These are phyloP conservation scores for Immersiella caudata DNA, from an alignment of 495 filamentous ascomycete species.

Conservation along the genomic window DNA sequence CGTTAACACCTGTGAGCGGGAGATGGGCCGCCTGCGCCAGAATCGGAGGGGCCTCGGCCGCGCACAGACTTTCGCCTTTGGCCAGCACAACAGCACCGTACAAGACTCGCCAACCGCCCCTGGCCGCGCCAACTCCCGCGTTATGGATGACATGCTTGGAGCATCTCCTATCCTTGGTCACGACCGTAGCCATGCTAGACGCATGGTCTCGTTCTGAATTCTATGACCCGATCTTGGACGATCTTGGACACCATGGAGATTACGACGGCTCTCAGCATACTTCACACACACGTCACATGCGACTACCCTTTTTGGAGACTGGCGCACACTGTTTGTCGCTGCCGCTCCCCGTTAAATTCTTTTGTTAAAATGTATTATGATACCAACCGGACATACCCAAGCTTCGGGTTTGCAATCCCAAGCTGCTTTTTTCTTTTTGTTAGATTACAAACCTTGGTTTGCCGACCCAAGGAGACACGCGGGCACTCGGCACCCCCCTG, in stretches of 20 bases:
- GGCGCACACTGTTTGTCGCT: too few species aligned
- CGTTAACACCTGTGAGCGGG: conserved; percentile 86
- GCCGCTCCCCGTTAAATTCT: not conserved
- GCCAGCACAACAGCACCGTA: conserved; percentile 62
- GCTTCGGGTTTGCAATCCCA: not conserved
- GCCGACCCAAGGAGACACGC: not conserved
- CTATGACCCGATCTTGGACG: not conserved
- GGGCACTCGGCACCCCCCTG: conserved; percentile 3
- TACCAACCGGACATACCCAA: not conserved
- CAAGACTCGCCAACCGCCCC: conserved; percentile 81
- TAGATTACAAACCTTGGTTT: not conserved
- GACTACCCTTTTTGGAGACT: conserved; percentile 12
- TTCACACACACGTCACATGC: conserved; percentile 5
- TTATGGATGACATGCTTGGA: conserved; percentile 55
- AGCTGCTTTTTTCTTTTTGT: not conserved
- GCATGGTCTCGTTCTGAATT: conserved; percentile 72
- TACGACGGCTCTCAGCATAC: conserved; percentile 22
- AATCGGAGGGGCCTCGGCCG: conserved; percentile 81
- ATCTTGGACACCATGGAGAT: conserved; percentile 10
- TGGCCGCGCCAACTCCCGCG: conserved; percentile 49
- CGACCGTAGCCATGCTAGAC: conserved; percentile 61
- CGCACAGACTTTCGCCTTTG: conserved; percentile 93
- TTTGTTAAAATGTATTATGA: not conserved
- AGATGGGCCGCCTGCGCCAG: conserved; percentile 79
- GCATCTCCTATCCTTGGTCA: conserved; percentile 55